A percentile compares a stretch with the other conserved stretches of the same genome.
These are phyloP conservation scores for Vinca minor DNA, from an alignment of 257 asterid genomes.

Conservation along the genomic window DNA sequence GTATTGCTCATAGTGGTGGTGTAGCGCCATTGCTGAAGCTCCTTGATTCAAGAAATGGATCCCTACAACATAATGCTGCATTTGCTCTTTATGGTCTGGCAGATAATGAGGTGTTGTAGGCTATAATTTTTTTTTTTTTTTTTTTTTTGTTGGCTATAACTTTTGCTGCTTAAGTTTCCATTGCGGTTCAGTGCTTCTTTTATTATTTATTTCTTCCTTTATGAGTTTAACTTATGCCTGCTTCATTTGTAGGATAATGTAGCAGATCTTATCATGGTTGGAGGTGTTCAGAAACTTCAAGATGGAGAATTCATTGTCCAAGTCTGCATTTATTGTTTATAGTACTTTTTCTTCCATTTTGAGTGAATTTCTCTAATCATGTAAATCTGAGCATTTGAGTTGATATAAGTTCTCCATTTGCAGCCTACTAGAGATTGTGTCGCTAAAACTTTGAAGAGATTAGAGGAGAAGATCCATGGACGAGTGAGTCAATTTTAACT, in stretches of 20 bases:
- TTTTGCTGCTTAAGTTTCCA: background rate
- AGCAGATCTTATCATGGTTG: slow-evolving; percentile 80
- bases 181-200: background rate
- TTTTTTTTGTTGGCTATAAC: too few species aligned
- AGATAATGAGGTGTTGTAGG: slow-evolving; percentile 71
- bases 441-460: slow-evolving; percentile 89
- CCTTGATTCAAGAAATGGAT: slow-evolving; percentile 89
- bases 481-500: slow-evolving; percentile 54
- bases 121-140: too few species aligned
- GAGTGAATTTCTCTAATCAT: background rate
- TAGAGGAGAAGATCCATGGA: slow-evolving; percentile 95
- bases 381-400: background rate
- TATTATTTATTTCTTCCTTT: background rate
- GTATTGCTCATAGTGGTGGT: slow-evolving; percentile 95
- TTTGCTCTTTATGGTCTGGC: slow-evolving; percentile 99
- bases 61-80: slow-evolving; percentile 98
- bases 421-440: slow-evolving; percentile 99
- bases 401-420: slow-evolving; percentile 18
- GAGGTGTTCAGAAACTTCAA: slow-evolving; percentile 94
- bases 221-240: background rate
- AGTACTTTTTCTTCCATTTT: too few species aligned
- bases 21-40: slow-evolving; percentile 72
- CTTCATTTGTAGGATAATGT: slow-evolving; percentile 68
- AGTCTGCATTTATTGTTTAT: slow-evolving; percentile 32
- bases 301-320: slow-evolving; percentile 96